Percentiles rank a stretch among this genome's conserved stretches.
Evolutionary conservation across 108 stramenopile genomes (phyloP).

Genomic region (Chaetoceros tenuissimus): DNA sequence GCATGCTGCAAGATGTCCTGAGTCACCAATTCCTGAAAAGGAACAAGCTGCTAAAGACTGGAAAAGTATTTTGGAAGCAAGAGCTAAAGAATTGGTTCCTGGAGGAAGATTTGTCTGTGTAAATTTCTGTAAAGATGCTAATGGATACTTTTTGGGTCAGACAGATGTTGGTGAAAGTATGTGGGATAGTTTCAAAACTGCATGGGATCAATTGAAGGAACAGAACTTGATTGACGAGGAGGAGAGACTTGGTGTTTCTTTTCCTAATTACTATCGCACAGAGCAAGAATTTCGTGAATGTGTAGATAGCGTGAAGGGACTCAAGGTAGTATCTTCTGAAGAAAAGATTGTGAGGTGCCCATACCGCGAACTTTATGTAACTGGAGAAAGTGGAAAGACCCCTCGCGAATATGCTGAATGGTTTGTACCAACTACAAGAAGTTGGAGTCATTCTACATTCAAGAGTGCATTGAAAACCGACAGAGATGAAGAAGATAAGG

Average conservation of each 20-base stretch:
- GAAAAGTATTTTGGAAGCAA: conserved; percentile 24
- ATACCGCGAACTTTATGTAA: conserved; percentile 26
- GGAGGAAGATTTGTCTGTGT: conserved; percentile 43
- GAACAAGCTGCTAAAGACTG: conserved; percentile 34
- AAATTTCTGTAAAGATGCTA: conserved; percentile 34
- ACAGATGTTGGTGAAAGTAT: conserved; percentile 31
- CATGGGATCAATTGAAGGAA: conserved; percentile 26
- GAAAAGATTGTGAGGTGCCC: conserved; percentile 35
- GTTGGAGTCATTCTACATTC: conserved; percentile 34
- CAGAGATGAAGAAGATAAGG: conserved; percentile 24
- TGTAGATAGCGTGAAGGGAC: conserved; percentile 13
- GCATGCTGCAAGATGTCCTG: conserved; percentile 22
- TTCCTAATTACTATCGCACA: conserved; percentile 43
- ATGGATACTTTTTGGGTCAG: conserved; percentile 42
- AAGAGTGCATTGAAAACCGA: conserved; percentile 14
- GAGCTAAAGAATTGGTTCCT: conserved; percentile 25
- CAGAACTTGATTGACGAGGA: conserved; percentile 31
- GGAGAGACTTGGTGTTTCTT: conserved; percentile 28
- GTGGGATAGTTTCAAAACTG: conserved; percentile 33
- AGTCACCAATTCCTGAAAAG: conserved; percentile 13
- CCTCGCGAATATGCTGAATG: conserved; percentile 27
- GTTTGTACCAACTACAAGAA: conserved; percentile 29
- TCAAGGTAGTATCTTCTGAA: conserved; percentile 23
- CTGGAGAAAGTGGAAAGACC: conserved; percentile 13
- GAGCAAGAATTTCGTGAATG: conserved; percentile 29